phyloP scores from a whole-genome alignment of 805 yeast species.

The Metschnikowia arizonensis region DNA sequence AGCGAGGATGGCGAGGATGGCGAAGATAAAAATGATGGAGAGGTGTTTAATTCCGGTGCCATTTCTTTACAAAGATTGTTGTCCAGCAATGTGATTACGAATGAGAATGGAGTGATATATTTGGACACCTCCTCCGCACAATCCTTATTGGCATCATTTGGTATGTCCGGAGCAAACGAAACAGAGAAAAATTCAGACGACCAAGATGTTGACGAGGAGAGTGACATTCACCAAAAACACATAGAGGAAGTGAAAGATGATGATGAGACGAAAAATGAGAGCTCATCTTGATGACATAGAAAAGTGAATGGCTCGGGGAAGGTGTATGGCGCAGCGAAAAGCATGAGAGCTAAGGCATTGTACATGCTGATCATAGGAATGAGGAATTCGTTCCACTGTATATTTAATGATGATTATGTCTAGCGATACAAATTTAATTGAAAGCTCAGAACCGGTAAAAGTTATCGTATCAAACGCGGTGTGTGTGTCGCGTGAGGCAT shows the following conservation, averaged over 20 bases:
- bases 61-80: constrained; percentile 43
- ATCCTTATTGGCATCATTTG: constrained; percentile 55
- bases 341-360: background rate
- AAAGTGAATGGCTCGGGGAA: constrained; percentile 4
- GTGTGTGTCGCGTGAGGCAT: constrained; percentile 5
- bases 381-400: constrained; percentile 7
- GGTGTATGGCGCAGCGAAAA: background rate
- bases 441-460: background rate
- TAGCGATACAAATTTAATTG: background rate
- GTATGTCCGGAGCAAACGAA: constrained; percentile 29
- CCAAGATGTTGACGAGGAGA: constrained; percentile 27
- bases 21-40: constrained; percentile 20
- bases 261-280: constrained; percentile 14
- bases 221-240: constrained; percentile 25
- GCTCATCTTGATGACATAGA: constrained; percentile 5
- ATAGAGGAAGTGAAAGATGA: constrained; percentile 32
- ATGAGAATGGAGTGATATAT: constrained; percentile 62
- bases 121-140: constrained; percentile 60
- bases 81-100: constrained; percentile 48
- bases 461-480: background rate
- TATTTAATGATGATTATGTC: constrained; percentile 18
- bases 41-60: constrained; percentile 30
- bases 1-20: constrained; percentile 20
- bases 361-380: background rate
- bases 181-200: constrained; percentile 24